Evolutionary conservation across 2,329 filamentous ascomycete genomes (phyloP).

Genomic region (Drechmeria coniospora): DNA sequence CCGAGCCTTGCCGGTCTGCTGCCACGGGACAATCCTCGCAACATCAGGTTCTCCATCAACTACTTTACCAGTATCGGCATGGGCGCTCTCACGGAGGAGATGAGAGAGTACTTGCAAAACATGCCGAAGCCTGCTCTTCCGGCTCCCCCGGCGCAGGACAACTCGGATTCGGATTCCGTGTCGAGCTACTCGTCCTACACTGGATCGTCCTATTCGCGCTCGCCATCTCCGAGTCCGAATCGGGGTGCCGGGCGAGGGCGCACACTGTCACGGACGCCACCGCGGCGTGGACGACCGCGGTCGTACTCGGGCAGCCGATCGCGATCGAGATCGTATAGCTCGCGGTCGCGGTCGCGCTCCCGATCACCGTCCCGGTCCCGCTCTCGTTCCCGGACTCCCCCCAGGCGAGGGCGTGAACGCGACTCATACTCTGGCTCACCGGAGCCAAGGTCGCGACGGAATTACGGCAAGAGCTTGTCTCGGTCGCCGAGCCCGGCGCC

Average conservation of each 20-base stretch:
- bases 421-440: conserved; percentile 16
- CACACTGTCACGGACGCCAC: conserved; percentile 14
- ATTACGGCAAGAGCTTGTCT: conserved; percentile 12
- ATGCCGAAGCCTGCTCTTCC: conserved; percentile 72
- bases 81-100: conserved; percentile 85
- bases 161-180: conserved; percentile 55
- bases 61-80: conserved; percentile 98
- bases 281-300: conserved; percentile 9
- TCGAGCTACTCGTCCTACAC: conserved; percentile 69
- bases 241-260: conserved; percentile 11
- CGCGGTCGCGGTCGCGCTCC: conserved; percentile 18
- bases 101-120: conserved; percentile 82
- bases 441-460: conserved; percentile 11
- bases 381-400: neutral
- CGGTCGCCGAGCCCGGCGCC: conserved; percentile 13
- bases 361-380: conserved; percentile 1
- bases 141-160: conserved; percentile 41
- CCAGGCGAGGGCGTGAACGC: conserved; percentile 6
- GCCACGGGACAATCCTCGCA: conserved; percentile 74
- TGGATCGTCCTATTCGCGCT: conserved; percentile 42
- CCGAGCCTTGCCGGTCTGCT: conserved; percentile 75
- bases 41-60: conserved; percentile 95
- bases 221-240: conserved; percentile 26
- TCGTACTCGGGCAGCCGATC: conserved; percentile 13
- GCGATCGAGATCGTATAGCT: conserved; percentile 29